These are phyloP conservation scores for Aureobasidium pullulans DNA, from an alignment of 2,329 filamentous ascomycete genomes.

Conservation along the genomic window DNA sequence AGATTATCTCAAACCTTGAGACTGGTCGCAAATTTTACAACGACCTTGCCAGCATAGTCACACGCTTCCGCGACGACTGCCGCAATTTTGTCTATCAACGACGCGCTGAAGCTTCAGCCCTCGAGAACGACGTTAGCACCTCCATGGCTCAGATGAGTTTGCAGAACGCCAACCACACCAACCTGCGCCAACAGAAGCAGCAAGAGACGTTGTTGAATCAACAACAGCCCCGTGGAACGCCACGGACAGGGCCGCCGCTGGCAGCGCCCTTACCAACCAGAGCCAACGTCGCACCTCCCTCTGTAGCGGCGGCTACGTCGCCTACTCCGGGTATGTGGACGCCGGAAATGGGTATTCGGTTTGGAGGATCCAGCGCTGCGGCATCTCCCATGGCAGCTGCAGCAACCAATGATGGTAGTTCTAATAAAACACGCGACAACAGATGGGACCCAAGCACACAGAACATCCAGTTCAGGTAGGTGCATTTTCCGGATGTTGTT, in stretches of 20 bases:
- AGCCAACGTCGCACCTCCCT: slow-evolving; percentile 22
- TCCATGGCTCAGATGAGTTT: slow-evolving; percentile 54
- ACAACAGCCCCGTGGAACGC: slow-evolving; percentile 31
- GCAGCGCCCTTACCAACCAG: slow-evolving; percentile 47
- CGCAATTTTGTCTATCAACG: slow-evolving; percentile 72
- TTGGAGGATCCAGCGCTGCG: slow-evolving; percentile 43
- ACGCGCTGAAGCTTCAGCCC: slow-evolving; percentile 67
- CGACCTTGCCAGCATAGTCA: slow-evolving; percentile 81
- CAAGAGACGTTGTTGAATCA: slow-evolving; percentile 26
- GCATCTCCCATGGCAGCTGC: background rate
- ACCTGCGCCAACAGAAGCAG: slow-evolving; percentile 38
- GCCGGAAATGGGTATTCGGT: slow-evolving; percentile 73
- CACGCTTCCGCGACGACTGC: slow-evolving; percentile 73
- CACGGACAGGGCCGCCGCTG: slow-evolving; percentile 45
- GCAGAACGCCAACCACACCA: slow-evolving; percentile 34
- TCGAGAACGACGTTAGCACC: slow-evolving; percentile 61
- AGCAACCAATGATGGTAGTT: slow-evolving; percentile 18
- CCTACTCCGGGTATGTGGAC: slow-evolving; percentile 59
- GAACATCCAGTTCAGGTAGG: slow-evolving; percentile 33
- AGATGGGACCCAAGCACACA: slow-evolving; percentile 33
- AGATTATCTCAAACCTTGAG: slow-evolving; percentile 86
- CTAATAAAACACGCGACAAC: slow-evolving; percentile 21
- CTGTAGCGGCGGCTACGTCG: slow-evolving; percentile 18
- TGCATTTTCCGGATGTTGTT: background rate
- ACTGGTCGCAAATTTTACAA: slow-evolving; percentile 95